Base-by-base conservation (phyloP, 106 monocot genomes). In the Allium sativum region DNA sequence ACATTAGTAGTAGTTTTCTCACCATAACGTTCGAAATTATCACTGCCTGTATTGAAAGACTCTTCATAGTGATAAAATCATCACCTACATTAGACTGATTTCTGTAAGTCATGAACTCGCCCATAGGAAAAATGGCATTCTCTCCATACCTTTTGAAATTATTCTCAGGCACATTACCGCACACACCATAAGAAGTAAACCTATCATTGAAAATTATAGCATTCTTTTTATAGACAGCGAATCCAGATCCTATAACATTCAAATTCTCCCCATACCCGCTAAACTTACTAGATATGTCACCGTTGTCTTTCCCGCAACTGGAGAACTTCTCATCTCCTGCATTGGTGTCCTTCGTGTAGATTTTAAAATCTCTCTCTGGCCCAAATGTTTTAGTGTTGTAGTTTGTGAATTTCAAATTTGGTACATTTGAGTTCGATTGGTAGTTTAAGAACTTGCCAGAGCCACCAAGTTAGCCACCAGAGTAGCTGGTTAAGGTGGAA, bases 401-500 rank as follows among this genome's bases (percentile, higher is more conserved):
- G 80, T 81, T 87, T 48, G 60, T 77, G 80, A 91, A 96, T 50
- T 65, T 77, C 50, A 84, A 76, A 19, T 70, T 67, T 7, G 86
- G 64, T 42, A 86, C 86, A 46, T 90, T 96, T 42, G 90, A 68
- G 56, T 79, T 56, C 9, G 21, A 47, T 12, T 65, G 84, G 67
- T 96, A 96, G 66, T 63, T 44, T 12, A 52, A 54, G 72, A 91
- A 98, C 8, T 68, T 57, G 41, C 74, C 73, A 53, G 79, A 9
- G 40, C 88, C 98, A 44, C 78, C 90, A 15, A 58, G 66, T 18
- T 87, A 70, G 50, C 48, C 67, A 20, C 87, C 76, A 55, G 53
- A 84, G 74, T 98, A 98, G 17, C 68, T 69, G 65, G 91, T 88
- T 84, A 98, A 92, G 76, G 91, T 98, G 56, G 79, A 18, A 58